Percentiles rank a stretch among this genome's conserved stretches.
phyloP scores from a whole-genome alignment of 768 basidiomycete genomes.

The Artomyces pyxidatus region DNA sequence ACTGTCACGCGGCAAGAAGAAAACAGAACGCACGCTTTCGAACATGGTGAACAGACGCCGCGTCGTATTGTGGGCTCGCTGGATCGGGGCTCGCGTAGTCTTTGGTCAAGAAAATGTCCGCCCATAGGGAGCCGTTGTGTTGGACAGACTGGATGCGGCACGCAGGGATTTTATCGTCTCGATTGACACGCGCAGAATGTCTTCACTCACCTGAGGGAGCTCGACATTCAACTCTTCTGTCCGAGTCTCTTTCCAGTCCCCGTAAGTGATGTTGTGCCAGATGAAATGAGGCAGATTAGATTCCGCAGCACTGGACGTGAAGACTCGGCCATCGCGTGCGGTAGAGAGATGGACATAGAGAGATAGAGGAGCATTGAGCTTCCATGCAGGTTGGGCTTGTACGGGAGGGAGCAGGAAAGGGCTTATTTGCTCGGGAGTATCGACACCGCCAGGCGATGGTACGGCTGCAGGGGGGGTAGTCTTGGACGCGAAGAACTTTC shows the following conservation, averaged over 20 bases:
- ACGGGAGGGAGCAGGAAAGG: constrained; percentile 47
- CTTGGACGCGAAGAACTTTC: constrained; percentile 33
- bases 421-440: constrained; percentile 25
- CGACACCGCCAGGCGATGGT: constrained; percentile 17
- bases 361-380: constrained; percentile 47
- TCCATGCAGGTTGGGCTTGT: constrained; percentile 51
- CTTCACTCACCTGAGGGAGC: constrained; percentile 53
- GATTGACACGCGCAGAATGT: neutral
- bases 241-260: constrained; percentile 61
- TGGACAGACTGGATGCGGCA: constrained; percentile 53
- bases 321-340: constrained; percentile 51
- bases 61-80: constrained; percentile 41
- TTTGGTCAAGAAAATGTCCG: constrained; percentile 68
- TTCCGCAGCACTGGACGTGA: constrained; percentile 41
- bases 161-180: neutral
- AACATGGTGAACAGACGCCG: constrained; percentile 54
- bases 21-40: constrained; percentile 54
- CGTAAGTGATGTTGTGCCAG: constrained; percentile 74
- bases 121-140: constrained; percentile 76
- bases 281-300: constrained; percentile 55
- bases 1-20: neutral
- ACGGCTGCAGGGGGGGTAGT: constrained; percentile 24
- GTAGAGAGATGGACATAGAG: constrained; percentile 74
- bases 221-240: constrained; percentile 48
- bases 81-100: constrained; percentile 63